A percentile compares a stretch with the other conserved stretches of the same genome.
Evolutionary conservation across 164 flowering plant species (phyloP).

Genomic region (Magnolia sinica): DNA sequence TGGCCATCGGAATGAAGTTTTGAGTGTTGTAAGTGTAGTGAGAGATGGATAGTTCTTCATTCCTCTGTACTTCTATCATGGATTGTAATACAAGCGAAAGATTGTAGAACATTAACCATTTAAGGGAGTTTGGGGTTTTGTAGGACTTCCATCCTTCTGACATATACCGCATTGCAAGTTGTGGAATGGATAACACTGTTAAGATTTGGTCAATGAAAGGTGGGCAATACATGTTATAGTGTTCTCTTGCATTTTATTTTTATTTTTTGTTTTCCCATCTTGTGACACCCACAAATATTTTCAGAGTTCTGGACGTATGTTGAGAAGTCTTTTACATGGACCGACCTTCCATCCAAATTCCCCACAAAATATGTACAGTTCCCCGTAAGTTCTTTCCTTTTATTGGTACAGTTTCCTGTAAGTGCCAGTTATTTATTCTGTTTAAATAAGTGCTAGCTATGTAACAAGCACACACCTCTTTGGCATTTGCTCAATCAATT

Average conservation of each 20-base stretch:
- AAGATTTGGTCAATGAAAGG: slow-evolving; percentile 99
- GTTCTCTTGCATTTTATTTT: neutral
- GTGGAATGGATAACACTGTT: slow-evolving; percentile 99
- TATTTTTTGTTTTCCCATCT: slow-evolving; percentile 2
- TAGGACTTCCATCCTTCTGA: slow-evolving; percentile 99
- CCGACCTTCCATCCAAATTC: slow-evolving; percentile 92
- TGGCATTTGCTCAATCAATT: neutral
- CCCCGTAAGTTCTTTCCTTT: neutral
- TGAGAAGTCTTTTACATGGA: slow-evolving; percentile 96
- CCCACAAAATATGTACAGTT: slow-evolving; percentile 99
- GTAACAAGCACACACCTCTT: neutral
- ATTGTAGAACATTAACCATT: neutral
- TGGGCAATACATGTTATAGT: slow-evolving; percentile 12
- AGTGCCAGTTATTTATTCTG: slow-evolving; percentile 23
- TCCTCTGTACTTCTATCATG: neutral
- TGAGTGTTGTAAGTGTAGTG: slow-evolving; percentile 72
- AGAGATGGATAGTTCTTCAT: neutral
- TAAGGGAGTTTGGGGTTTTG: slow-evolving; percentile 14
- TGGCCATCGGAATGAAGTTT: slow-evolving; percentile 97
- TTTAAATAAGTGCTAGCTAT: too few species aligned
- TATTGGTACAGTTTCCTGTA: slow-evolving; percentile 42
- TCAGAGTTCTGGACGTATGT: slow-evolving; percentile 97
- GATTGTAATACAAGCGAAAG: neutral
- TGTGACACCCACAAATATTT: slow-evolving; percentile 13
- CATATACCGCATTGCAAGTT: slow-evolving; percentile 88